Percentiles rank a stretch among this genome's conserved stretches.
These are phyloP conservation scores for Amborella trichopoda DNA, from an alignment of 164 flowering plant genomes.

Conservation along the genomic window DNA sequence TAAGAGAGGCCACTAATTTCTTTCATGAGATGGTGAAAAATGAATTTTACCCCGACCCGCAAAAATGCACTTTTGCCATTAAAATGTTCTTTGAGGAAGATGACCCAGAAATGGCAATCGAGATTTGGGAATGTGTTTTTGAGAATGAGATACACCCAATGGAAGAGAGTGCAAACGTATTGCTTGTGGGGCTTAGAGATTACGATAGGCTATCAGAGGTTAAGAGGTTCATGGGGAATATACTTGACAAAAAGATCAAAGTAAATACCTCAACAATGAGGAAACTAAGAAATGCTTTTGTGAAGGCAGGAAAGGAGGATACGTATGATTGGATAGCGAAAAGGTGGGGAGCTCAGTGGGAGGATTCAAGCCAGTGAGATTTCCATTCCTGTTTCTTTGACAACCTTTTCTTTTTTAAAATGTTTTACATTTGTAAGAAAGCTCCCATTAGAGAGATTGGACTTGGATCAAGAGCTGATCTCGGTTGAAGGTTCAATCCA, in stretches of 20 bases:
- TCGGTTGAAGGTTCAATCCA: no score
- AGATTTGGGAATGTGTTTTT: constrained; percentile 54
- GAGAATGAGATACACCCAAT: constrained; percentile 31
- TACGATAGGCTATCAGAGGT: constrained; percentile 39
- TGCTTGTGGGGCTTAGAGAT: constrained; percentile 46
- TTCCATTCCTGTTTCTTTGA: no score
- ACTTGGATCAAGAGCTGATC: no score
- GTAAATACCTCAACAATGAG: constrained; percentile 55
- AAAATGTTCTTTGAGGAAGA: constrained; percentile 41
- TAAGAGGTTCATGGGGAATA: constrained; percentile 35
- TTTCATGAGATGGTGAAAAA: constrained; percentile 65
- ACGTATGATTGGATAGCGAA: constrained; percentile 30
- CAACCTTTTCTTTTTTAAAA: no score
- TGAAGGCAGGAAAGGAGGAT: constrained; percentile 43
- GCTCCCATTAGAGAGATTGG: no score
- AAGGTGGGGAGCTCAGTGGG: constrained; percentile 37
- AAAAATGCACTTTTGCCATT: constrained; percentile 50
- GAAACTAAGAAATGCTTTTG: constrained; percentile 36
- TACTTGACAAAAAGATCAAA: constrained; percentile 38
- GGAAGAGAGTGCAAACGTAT: constrained; percentile 44
- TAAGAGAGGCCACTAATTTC: constrained; percentile 31
- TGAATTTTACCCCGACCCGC: constrained; percentile 46
- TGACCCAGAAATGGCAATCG: constrained; percentile 57
- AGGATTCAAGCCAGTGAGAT: no score
- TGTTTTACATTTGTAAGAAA: no score